These are phyloP conservation scores for Inosperma sp. DNA, from an alignment of 768 basidiomycete genomes.

Conservation along the genomic window DNA sequence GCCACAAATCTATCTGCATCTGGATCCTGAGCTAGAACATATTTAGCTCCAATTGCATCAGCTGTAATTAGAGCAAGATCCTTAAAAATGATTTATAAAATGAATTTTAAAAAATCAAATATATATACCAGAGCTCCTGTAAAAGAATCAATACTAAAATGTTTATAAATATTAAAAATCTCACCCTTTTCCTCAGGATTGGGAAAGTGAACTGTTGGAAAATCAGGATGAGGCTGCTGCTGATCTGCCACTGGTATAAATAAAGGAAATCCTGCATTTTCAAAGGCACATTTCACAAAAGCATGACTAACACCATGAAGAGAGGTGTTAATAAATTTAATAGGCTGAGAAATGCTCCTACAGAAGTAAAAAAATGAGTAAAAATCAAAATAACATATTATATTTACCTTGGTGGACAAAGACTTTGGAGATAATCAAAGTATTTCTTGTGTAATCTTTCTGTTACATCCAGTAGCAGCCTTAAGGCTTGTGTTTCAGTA, in stretches of 20 bases:
- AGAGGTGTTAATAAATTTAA: slow-evolving; percentile 80
- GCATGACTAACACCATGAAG: slow-evolving; percentile 86
- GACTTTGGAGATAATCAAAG: slow-evolving; percentile 37
- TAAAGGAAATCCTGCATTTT: slow-evolving; percentile 51
- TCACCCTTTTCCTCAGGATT: slow-evolving; percentile 89
- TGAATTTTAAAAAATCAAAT: neutral
- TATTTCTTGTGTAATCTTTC: slow-evolving; percentile 57
- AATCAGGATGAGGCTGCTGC: slow-evolving; percentile 73
- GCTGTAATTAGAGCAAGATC: slow-evolving; percentile 69
- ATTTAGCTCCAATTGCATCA: slow-evolving; percentile 42
- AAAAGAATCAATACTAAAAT: neutral
- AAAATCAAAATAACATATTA: neutral
- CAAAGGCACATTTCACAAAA: slow-evolving; percentile 56
- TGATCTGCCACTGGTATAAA: slow-evolving; percentile 64
- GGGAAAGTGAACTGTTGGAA: slow-evolving; percentile 79
- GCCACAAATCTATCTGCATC: slow-evolving; percentile 82
- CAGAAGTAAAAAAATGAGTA: neutral
- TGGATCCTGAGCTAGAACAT: slow-evolving; percentile 86
- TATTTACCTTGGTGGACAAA: slow-evolving; percentile 18
- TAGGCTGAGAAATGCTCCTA: neutral
- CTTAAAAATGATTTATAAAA: slow-evolving; percentile 21
- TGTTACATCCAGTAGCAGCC: slow-evolving; percentile 53
- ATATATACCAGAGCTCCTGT: slow-evolving; percentile 24
- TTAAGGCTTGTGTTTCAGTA: slow-evolving; percentile 33
- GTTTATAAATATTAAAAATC: neutral